phyloP scores from a whole-genome alignment of 345 rosid species.

The Salix suchowensis region DNA sequence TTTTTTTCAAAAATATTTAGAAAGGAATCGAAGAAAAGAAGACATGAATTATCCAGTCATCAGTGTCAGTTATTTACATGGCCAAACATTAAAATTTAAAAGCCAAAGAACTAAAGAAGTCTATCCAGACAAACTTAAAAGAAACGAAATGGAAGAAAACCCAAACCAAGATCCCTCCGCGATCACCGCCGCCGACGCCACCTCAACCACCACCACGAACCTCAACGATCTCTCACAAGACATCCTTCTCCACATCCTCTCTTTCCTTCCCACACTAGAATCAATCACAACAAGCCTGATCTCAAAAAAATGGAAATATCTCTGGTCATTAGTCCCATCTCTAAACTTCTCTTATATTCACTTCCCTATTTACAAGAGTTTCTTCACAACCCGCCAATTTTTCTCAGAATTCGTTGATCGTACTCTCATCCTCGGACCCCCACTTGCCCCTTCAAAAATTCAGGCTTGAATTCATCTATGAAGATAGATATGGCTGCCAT shows the following conservation, averaged over 20 bases:
- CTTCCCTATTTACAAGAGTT: neutral
- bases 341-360: neutral
- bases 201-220: neutral
- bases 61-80: no score
- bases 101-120: no score
- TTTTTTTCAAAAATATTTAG: no score
- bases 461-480: constrained; percentile 7
- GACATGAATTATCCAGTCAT: no score
- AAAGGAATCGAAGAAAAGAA: no score
- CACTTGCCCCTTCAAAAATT: neutral
- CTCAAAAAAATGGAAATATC: neutral
- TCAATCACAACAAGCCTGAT: constrained; percentile 1
- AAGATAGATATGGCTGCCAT: constrained; percentile 2
- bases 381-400: constrained; percentile 3
- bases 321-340: neutral
- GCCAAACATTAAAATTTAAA: no score
- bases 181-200: neutral
- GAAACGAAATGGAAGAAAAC: neutral
- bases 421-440: neutral
- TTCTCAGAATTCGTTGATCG: constrained; percentile 7
- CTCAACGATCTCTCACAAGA: neutral
- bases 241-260: neutral
- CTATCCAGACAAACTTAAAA: neutral
- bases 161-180: no score
- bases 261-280: constrained; percentile 2